Percentiles rank a stretch among this genome's conserved stretches.
phyloP scores from a whole-genome alignment of 371 early-diverging fungal genomes.

The Mucor sp. region DNA sequence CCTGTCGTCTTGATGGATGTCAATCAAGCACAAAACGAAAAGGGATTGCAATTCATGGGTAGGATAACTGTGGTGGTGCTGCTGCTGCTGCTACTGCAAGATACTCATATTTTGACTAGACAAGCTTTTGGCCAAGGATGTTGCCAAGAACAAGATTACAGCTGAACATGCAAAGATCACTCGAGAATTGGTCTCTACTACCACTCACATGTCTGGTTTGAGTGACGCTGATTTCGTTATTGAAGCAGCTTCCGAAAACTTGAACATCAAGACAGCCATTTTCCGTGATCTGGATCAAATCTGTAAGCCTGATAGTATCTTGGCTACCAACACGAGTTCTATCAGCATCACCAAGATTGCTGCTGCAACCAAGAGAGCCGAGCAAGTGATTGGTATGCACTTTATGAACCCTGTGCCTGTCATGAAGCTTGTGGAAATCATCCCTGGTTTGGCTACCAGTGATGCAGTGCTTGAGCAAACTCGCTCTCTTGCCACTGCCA shows the following conservation, averaged over 20 bases:
- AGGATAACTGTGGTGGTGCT: neutral
- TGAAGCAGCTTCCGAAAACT: constrained; percentile 95
- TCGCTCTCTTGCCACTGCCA: constrained; percentile 71
- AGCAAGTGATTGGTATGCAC: constrained; percentile 90
- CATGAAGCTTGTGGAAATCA: constrained; percentile 97
- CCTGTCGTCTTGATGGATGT: constrained; percentile 86
- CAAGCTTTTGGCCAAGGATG: constrained; percentile 85
- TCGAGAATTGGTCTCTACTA: constrained; percentile 67
- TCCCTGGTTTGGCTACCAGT: constrained; percentile 90
- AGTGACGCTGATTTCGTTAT: constrained; percentile 81
- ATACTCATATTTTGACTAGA: constrained; percentile 50
- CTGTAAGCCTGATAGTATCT: constrained; percentile 76
- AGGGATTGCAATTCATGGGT: constrained; percentile 6
- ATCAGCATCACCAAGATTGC: constrained; percentile 97
- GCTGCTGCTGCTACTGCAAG: too few relatives aligned
- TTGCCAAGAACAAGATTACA: constrained; percentile 84
- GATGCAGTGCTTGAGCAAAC: constrained; percentile 73
- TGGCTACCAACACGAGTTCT: constrained; percentile 95
- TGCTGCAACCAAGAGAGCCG: constrained; percentile 81
- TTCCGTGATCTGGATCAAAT: constrained; percentile 78
- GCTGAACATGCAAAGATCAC: constrained; percentile 73
- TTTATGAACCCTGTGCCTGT: constrained; percentile 97
- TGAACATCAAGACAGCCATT: constrained; percentile 82
- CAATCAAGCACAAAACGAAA: constrained; percentile 72
- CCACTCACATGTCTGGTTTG: constrained; percentile 60